Base-by-base conservation (phyloP, 2,329 filamentous ascomycete species). In the Madurella mycetomatis region DNA sequence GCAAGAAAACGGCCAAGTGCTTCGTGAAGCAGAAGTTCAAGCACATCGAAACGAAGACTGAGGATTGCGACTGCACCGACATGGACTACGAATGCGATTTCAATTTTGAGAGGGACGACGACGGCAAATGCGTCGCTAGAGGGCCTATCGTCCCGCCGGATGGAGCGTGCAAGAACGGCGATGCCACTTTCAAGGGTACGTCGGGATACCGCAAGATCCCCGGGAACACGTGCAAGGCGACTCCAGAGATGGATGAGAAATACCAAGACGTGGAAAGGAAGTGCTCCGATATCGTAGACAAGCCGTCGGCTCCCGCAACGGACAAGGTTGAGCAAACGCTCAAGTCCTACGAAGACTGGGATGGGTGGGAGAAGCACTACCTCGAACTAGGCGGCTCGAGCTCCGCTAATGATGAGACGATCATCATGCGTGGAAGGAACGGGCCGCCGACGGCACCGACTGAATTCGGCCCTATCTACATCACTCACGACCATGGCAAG, bases 61-160 rank as follows among this genome's bases (percentile, higher is more conserved):
- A 90, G 63, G 72, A 83, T 45, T 99, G 94, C 75, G 83, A 89
- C 41, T 99, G 94, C 71, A 84, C 85, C 0, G 83, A 87, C 54
- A 76, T 78, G 34, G 95, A 99, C 69, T 99, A 95, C 68, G 94
- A 99, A 72, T 99, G 94, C 69, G 92, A 97, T 67, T 96, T 88
- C 77, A 95, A 95, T 70, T 97, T 96, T 55, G 82, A 82, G 62
- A 77, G 78, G 53, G 78, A 78, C 37, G 76, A 82, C 3, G 83
- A 92, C 58, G 78, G 81, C 49, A 82, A 81, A 58, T 97, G 94
- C 67, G 76, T 84, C 19, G 79, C 81, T 8, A 81, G 78, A 25
- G 84, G 82, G 0, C 75, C 81, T 2, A 69, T 95, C 42, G 69
- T 76, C 2, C 75, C 84, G 1, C 91, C 92, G 0, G 80, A 88